Base-by-base conservation (phyloP, 2,329 filamentous ascomycete genomes). In the Phaeophleospora eucalypticola region DNA sequence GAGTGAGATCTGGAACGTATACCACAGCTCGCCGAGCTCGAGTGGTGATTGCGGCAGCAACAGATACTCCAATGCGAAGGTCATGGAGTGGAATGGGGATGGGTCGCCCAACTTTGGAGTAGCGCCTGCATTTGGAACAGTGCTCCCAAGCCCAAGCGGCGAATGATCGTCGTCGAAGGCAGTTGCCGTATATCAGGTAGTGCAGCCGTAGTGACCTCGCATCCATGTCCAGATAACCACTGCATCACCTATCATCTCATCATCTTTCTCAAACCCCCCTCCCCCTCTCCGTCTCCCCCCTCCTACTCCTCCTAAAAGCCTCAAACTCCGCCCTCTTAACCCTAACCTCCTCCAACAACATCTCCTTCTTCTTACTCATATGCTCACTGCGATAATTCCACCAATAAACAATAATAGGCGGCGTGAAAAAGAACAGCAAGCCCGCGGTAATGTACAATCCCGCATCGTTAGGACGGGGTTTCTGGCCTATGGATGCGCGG, bases 1-100 rank as follows among this genome's bases (percentile, higher is more conserved):
- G 2, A 72, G 64, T 0, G 70, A 81, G 61, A 75, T 71, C 2
- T 81, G 72, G 72, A 78, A 76, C 42, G 72, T 76, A 0, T 81
- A 77, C 60, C 77, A 81, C 52, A 78, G 78, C 0, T 79, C 77
- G 0, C 64, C 68, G 1, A 74, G 71, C 48, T 64, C 67, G 9
- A 64, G 62, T 0, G 78, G 78, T 1, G 69, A 72, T 1, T 82
- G 79, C 45, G 76, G 79, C 48, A 69, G 73, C 1, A 75, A 49
- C 15, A 43, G 79, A 33, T 80, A 80, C 51, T 76, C 78, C 1
- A 76, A 76, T 65, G 74, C 73, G 0, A 72, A 79, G 58, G 69
- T 70, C 18, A 58, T 81, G 19, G 73, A 71, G 17, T 74, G 70
- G 53, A 75, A 77, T 36, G 62, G 68, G 0, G 71, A 80, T 49